phyloP scores from a whole-genome alignment of 2,329 filamentous ascomycete species.

The Alternaria tenuissima region DNA sequence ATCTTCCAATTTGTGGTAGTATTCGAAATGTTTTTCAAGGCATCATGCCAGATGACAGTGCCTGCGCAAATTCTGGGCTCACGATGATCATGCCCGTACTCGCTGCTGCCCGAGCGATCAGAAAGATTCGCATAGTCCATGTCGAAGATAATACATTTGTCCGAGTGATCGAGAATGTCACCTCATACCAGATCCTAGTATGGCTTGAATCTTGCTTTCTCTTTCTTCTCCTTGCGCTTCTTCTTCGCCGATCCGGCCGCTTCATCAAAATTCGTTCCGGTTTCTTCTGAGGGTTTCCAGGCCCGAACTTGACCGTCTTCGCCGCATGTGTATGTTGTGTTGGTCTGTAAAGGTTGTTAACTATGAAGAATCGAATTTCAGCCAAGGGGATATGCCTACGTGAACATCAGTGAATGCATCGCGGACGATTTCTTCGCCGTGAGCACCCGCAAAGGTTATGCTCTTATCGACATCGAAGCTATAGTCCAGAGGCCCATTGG shows the following conservation, averaged over 20 bases:
- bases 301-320: conserved; percentile 58
- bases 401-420: conserved; percentile 54
- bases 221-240: conserved; percentile 38
- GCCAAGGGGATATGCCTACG: conserved; percentile 28
- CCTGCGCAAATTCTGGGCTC: neutral
- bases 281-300: conserved; percentile 48
- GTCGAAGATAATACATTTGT: neutral
- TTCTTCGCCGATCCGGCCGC: conserved; percentile 28
- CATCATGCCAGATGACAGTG: neutral
- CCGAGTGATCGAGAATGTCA: neutral
- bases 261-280: conserved; percentile 40
- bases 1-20: neutral
- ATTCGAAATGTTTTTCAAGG: neutral
- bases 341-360: conserved; percentile 33
- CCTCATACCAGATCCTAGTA: neutral
- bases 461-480: conserved; percentile 35
- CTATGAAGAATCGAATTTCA: neutral
- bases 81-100: neutral
- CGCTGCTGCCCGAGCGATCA: neutral
- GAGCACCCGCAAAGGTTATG: conserved; percentile 51
- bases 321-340: conserved; percentile 57
- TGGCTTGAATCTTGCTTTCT: conserved; percentile 51
- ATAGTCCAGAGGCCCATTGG: conserved; percentile 40
- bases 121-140: neutral
- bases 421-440: conserved; percentile 59